Conservation (phyloP, 2,329 filamentous ascomycete genomes). For the Colletotrichum sublineola region DNA sequence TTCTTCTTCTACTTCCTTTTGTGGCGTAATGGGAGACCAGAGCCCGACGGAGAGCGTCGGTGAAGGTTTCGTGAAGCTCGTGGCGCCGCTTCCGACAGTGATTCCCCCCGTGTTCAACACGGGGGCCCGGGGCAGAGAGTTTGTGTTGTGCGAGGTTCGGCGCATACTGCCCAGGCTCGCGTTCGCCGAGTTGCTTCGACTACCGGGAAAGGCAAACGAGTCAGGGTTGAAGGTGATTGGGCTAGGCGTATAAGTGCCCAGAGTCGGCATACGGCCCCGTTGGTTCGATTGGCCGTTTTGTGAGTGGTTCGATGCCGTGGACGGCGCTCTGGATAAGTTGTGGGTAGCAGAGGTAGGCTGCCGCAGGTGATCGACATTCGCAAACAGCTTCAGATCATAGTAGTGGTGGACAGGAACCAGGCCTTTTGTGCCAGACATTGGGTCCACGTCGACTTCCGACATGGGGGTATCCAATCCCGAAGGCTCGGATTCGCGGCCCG, state of each 20-base stretch:
- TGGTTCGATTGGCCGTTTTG: constrained; percentile 47
- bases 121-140: constrained; percentile 46
- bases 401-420: constrained; percentile 67
- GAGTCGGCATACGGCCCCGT: constrained; percentile 54
- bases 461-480: constrained; percentile 44
- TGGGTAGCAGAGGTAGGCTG: constrained; percentile 54
- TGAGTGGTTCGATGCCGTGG: constrained; percentile 52
- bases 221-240: constrained; percentile 52
- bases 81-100: constrained; percentile 56
- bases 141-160: constrained; percentile 46
- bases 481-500: constrained; percentile 52
- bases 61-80: constrained; percentile 50
- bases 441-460: constrained; percentile 43
- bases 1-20: constrained; percentile 52
- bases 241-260: constrained; percentile 25
- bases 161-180: constrained; percentile 54
- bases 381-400: constrained; percentile 82
- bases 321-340: constrained; percentile 47
- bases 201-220: constrained; percentile 56
- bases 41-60: constrained; percentile 61
- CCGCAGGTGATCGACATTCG: constrained; percentile 80
- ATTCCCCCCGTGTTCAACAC: constrained; percentile 52
- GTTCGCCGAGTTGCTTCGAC: constrained; percentile 61
- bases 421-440: constrained; percentile 43
- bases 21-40: constrained; percentile 58